phyloP scores from a whole-genome alignment of 768 basidiomycete genomes.

The Hericium rajendrae region DNA sequence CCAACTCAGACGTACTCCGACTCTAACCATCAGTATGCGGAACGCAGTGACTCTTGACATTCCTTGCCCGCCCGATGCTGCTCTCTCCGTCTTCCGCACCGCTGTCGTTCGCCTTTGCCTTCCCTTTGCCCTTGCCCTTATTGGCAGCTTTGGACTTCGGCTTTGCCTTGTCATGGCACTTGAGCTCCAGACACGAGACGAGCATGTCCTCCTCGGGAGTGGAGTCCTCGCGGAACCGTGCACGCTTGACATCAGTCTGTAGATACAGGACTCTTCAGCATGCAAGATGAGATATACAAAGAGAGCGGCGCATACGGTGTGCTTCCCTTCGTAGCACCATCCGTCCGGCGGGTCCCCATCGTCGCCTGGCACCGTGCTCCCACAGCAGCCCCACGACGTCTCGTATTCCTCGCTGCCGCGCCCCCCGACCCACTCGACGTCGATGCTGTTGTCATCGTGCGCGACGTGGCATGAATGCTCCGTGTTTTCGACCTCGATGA shows the following conservation, averaged over 20 bases:
- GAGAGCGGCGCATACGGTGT: conserved; percentile 40
- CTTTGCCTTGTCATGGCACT: conserved; percentile 38
- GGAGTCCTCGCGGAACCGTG: conserved; percentile 71
- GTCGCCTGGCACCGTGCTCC: conserved; percentile 59
- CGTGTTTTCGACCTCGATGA: conserved; percentile 61
- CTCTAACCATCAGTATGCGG: too few relatives aligned
- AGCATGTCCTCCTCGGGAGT: conserved; percentile 60
- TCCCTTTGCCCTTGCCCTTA: conserved; percentile 4
- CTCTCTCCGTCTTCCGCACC: conserved; percentile 7
- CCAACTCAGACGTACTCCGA: too few relatives aligned
- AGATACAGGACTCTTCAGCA: background rate
- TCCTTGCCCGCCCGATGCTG: background rate
- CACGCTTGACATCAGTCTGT: conserved; percentile 66
- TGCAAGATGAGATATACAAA: background rate
- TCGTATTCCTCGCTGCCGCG: conserved; percentile 33
- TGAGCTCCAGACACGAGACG: conserved; percentile 42
- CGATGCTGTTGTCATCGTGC: conserved; percentile 75
- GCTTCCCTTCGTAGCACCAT: conserved; percentile 80
- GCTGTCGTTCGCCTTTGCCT: conserved; percentile 14
- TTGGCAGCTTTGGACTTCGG: conserved; percentile 12
- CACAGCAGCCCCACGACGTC: conserved; percentile 69
- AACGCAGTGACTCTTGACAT: background rate
- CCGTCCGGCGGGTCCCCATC: conserved; percentile 80
- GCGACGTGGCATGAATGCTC: conserved; percentile 59
- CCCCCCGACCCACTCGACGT: conserved; percentile 52